A percentile compares a stretch with the other conserved stretches of the same genome.
Evolutionary conservation across 345 rosid genomes (phyloP).

Genomic region (Arabis alpina): DNA sequence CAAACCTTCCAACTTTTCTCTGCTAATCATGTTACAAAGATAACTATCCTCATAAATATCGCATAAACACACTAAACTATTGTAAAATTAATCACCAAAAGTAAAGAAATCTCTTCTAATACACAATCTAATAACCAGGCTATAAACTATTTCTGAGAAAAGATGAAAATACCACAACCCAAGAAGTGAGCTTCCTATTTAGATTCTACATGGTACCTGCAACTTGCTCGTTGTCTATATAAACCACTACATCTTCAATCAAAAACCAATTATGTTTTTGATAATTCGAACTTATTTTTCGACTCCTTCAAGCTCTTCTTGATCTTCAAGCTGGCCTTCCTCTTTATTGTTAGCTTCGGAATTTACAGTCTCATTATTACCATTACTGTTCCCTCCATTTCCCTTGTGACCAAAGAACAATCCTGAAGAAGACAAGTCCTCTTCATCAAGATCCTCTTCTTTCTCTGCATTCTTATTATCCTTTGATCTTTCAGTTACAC

Average conservation of each 20-base stretch:
- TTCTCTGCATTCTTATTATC: slow-evolving; percentile 63
- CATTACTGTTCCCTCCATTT: slow-evolving; percentile 45
- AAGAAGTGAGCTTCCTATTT: slow-evolving; percentile 33
- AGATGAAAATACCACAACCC: slow-evolving; percentile 3
- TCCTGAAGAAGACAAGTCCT: slow-evolving; percentile 66
- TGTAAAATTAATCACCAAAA: slow-evolving; percentile 15
- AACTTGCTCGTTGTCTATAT: slow-evolving; percentile 10
- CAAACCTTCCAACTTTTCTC: neutral
- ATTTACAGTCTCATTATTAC: slow-evolving; percentile 61
- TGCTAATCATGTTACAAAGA: neutral
- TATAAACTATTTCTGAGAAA: slow-evolving; percentile 19
- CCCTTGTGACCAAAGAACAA: slow-evolving; percentile 55
- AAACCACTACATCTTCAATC: neutral
- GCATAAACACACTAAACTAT: slow-evolving; percentile 14
- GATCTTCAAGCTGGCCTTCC: slow-evolving; percentile 82
- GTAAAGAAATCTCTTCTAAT: neutral
- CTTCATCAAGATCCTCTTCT: slow-evolving; percentile 85
- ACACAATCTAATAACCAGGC: slow-evolving; percentile 27
- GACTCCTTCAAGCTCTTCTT: slow-evolving; percentile 82
- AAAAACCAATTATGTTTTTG: neutral
- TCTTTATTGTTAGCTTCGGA: slow-evolving; percentile 74
- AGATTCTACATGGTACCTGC: slow-evolving; percentile 28
- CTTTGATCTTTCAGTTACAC: slow-evolving; percentile 44
- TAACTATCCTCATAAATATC: neutral
- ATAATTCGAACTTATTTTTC: slow-evolving; percentile 41